These are phyloP conservation scores for Hondaea fermentalgiana DNA, from an alignment of 108 stramenopile species.

Conservation along the genomic window DNA sequence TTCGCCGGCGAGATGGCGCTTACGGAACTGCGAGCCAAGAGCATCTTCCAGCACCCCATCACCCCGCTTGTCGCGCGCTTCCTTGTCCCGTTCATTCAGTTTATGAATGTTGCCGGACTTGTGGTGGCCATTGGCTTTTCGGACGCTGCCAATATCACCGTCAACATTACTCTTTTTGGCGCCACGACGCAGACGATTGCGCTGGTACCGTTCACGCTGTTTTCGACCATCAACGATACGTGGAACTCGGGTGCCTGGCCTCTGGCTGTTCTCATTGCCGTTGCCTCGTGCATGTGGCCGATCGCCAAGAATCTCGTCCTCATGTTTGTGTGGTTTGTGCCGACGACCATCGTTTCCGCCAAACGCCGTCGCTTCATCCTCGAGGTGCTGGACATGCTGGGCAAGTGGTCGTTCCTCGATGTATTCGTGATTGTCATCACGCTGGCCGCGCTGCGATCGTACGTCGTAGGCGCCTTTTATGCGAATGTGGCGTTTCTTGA, in stretches of 20 bases:
- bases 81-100: background rate
- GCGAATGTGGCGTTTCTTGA: background rate
- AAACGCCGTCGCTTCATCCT: background rate
- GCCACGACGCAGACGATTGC: background rate
- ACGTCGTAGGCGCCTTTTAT: background rate
- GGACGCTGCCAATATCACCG: background rate
- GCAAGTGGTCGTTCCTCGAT: conserved; percentile 16
- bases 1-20: conserved; percentile 1
- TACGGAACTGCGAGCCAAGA: background rate
- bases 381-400: conserved; percentile 10
- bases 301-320: background rate
- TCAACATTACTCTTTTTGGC: background rate
- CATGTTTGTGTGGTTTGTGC: background rate
- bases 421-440: background rate
- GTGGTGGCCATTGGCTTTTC: background rate
- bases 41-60: conserved; percentile 1
- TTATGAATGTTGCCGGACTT: background rate
- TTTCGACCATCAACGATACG: background rate
- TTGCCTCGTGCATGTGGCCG: conserved; percentile 9
- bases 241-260: conserved; percentile 16
- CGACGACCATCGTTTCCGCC: background rate
- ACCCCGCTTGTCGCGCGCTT: background rate
- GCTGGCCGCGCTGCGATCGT: background rate
- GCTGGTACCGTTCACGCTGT: background rate
- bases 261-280: background rate